Evolutionary conservation across 305 asterid genomes (phyloP).

Genomic region (Solanum hybrid): DNA sequence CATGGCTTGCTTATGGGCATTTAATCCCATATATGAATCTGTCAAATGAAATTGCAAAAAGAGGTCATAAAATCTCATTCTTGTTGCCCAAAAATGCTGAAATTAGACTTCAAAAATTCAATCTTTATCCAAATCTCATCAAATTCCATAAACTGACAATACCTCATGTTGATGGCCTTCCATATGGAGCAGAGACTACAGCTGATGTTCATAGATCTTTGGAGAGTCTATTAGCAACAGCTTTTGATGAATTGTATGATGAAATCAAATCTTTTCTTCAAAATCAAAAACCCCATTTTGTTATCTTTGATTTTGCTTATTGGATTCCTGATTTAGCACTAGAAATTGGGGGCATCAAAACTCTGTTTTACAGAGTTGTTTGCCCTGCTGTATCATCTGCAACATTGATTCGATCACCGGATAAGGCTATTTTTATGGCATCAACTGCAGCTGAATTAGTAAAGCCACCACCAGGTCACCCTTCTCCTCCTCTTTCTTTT

Average conservation of each 20-base stretch:
- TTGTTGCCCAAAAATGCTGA: not conserved
- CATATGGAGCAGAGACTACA: slow-evolving; percentile 7
- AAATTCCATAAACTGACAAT: not conserved
- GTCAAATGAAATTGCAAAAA: not conserved
- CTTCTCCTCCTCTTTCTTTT: not conserved
- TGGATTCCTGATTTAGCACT: not conserved
- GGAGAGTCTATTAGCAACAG: slow-evolving; percentile 26
- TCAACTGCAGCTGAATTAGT: not conserved
- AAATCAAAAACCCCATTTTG: not conserved
- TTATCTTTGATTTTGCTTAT: not conserved
- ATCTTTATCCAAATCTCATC: not conserved
- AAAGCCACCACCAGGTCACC: not conserved
- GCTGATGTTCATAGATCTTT: slow-evolving; percentile 36
- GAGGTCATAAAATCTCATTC: not conserved
- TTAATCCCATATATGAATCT: not conserved
- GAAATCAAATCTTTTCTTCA: not conserved
- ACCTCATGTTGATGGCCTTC: slow-evolving; percentile 49
- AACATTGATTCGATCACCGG: not conserved
- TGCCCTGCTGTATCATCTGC: not conserved
- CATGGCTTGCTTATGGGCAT: not conserved
- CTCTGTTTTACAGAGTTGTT: not conserved
- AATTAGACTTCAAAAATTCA: not conserved
- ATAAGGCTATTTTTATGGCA: not conserved
- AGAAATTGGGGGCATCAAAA: not conserved
- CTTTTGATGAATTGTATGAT: slow-evolving; percentile 25